Base-by-base conservation (phyloP, 495 filamentous ascomycete genomes). In the Penicillium angulare region DNA sequence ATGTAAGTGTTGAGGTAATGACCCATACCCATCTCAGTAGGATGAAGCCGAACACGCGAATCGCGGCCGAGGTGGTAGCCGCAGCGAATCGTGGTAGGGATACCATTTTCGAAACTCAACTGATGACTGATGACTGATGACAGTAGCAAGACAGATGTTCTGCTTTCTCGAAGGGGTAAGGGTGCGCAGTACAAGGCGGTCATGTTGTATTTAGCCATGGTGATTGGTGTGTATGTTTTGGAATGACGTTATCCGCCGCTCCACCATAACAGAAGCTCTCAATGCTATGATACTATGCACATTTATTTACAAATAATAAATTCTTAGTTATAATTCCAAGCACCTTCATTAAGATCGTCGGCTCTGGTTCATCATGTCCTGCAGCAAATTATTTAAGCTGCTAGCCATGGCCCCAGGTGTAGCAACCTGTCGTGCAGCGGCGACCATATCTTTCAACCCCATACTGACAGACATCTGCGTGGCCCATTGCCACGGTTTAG, bases 21-120 rank as follows among this genome's bases (percentile, higher is more conserved):
- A 36, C 12, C 44, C 74, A 55, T 76, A 95, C 90, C 90, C 90
- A 96, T 83, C 93, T 77, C 20, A 97, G 71, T 64, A 97, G 96
- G 49, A 91, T 56, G 61, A 86, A 93, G 47, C 79, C 73, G 10
- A 75, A 49, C 1, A 83, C 20, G 43, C 91, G 79, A 42, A 96
- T 59, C 2, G 60, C 61, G 1, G 77, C 50, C 7, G 90, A 93
- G 71, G 82, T 88, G 12, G 75, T 56, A 17, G 71, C 69, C 15
- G 63, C 59, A 23, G 44, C 53, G 41, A 57, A 50, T 9, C 59
- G 62, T 53, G 21, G 56, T 2, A 66, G 31, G 26, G 61, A 69
- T 20, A 50, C 61, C 67, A 72, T 72, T 43, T 33, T 52, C 43
- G 36, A 42, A 17, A 13, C 16, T 45, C 21, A 35, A 38, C 32